Percentiles rank a stretch among this genome's conserved stretches.
Evolutionary conservation across 345 rosid species (phyloP).

Genomic region (Citrus mangshanensis): DNA sequence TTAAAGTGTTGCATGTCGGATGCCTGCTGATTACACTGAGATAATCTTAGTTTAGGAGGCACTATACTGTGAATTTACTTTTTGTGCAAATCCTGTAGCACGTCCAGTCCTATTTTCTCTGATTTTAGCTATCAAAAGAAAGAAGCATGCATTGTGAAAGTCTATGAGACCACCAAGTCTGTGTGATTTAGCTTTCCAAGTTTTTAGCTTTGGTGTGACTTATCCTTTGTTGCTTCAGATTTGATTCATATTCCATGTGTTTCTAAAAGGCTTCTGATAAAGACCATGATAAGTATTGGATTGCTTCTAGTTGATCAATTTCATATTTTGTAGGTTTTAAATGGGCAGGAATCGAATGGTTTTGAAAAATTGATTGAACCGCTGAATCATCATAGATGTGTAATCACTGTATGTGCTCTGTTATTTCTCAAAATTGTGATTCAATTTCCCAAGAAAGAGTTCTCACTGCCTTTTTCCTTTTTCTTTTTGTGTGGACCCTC

Average conservation of each 20-base stretch:
- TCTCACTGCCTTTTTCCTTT: too few relatives aligned
- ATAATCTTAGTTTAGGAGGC: neutral
- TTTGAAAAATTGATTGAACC: conserved; percentile 28
- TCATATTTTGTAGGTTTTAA: conserved; percentile 17
- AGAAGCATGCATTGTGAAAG: neutral
- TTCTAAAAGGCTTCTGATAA: neutral
- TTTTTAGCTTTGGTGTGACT: neutral
- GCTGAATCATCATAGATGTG: conserved; percentile 32
- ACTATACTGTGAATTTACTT: neutral
- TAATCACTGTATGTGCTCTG: conserved; percentile 25
- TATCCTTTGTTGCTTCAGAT: neutral
- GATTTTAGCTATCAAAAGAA: neutral
- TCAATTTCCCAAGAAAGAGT: too few relatives aligned
- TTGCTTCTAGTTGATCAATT: neutral
- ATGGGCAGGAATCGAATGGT: conserved; percentile 23
- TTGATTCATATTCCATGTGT: neutral
- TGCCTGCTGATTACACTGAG: neutral
- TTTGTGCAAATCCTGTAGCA: neutral
- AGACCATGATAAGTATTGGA: neutral
- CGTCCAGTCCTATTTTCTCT: neutral
- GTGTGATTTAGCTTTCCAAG: neutral
- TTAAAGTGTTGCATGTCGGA: neutral
- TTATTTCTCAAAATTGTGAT: neutral
- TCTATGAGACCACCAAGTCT: neutral
- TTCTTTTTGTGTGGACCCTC: neutral